These are phyloP conservation scores for Trypanosoma grayi DNA, from an alignment of 208 protist genomes.

Conservation along the genomic window DNA sequence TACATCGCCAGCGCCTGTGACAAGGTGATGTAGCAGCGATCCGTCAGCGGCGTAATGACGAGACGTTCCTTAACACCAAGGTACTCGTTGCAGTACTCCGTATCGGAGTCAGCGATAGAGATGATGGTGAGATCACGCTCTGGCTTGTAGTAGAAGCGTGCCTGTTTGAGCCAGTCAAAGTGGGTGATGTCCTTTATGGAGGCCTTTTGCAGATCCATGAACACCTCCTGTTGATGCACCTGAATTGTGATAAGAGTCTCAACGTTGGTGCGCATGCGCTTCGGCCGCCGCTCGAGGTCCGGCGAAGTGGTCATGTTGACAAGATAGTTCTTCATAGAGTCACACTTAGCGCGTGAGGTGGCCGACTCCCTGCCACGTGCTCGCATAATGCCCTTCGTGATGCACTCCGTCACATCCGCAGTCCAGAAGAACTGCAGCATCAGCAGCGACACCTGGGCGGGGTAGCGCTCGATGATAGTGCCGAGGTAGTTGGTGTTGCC, in stretches of 20 bases:
- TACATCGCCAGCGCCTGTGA: conserved; percentile 96
- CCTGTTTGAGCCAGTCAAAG: conserved; percentile 95
- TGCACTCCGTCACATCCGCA: conserved; percentile 92
- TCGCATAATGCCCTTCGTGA: conserved; percentile 85
- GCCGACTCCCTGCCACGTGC: conserved; percentile 72
- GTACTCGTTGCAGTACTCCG: conserved; percentile 96
- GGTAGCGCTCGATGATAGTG: conserved; percentile 93
- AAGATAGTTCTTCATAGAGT: conserved; percentile 90
- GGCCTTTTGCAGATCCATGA: conserved; percentile 88
- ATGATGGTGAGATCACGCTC: conserved; percentile 91
- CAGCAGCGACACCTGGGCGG: conserved; percentile 94
- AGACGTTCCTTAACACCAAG: conserved; percentile 94
- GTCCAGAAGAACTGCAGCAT: conserved; percentile 97
- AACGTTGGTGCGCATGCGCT: conserved; percentile 92
- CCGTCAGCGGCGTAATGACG: conserved; percentile 93
- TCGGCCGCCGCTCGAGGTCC: conserved; percentile 82
- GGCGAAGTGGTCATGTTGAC: conserved; percentile 90
- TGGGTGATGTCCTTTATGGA: conserved; percentile 88
- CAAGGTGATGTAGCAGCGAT: conserved; percentile 96
- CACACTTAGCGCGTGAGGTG: conserved; percentile 75
- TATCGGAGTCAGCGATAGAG: conserved; percentile 93
- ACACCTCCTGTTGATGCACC: conserved; percentile 95
- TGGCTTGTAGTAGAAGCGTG: conserved; percentile 92
- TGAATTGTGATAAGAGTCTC: conserved; percentile 96
- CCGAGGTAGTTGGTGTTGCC: conserved; percentile 84